Conservation (phyloP, 345 rosid genomes). For the Kandelia obovata region DNA sequence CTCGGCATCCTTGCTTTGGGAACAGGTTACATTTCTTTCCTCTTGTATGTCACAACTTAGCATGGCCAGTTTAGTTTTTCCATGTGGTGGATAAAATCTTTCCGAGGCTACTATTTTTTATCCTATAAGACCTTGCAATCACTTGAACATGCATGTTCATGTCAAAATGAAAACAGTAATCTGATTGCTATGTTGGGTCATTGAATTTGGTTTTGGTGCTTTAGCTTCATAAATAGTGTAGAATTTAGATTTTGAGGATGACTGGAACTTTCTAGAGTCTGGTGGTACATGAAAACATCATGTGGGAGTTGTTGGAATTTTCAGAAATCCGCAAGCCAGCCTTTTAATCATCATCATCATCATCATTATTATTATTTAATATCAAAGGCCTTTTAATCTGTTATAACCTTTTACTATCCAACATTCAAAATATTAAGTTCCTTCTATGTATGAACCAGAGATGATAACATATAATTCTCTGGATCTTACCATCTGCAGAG, state of each 20-base stretch:
- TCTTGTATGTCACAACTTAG: not conserved
- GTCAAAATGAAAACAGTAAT: not conserved
- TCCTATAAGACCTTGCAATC: not conserved
- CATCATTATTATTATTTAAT: too few relatives aligned
- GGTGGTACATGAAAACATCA: not conserved
- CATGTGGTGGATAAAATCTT: not conserved
- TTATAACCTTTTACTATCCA: too few relatives aligned
- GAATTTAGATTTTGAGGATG: not conserved
- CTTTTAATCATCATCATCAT: too few relatives aligned
- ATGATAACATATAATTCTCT: too few relatives aligned
- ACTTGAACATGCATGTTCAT: too few relatives aligned
- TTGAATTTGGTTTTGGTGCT: not conserved
- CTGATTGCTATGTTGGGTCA: not conserved
- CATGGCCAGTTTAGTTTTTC: not conserved
- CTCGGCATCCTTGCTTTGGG: constrained; percentile 93
- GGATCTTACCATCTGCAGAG: too few relatives aligned
- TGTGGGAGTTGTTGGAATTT: not conserved
- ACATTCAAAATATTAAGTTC: too few relatives aligned
- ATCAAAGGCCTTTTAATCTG: too few relatives aligned
- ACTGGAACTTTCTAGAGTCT: not conserved
- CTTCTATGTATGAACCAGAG: too few relatives aligned
- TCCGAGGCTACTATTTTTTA: not conserved
- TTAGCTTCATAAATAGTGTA: not conserved
- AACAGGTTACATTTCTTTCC: constrained; percentile 60
- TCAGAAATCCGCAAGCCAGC: not conserved